Base-by-base conservation (phyloP, 192 early-diverging fungal genomes). In the Kappamyces sp. region DNA sequence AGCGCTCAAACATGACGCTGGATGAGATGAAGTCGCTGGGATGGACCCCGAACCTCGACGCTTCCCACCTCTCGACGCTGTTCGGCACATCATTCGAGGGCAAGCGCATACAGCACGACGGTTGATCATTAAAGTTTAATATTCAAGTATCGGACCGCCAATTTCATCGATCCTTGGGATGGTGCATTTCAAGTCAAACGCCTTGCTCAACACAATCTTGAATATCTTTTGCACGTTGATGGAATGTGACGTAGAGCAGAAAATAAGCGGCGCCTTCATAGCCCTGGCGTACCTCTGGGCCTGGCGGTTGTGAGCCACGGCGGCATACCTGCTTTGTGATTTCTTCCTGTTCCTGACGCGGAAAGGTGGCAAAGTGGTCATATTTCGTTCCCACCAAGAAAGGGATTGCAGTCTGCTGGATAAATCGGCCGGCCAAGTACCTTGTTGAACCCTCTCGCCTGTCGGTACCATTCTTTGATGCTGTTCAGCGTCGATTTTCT, bases 211-310 rank as follows among this genome's bases (percentile, higher is more conserved):
- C 1, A 95, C 88, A 58, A 97, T 93, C 76, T 97, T 97, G 76
- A 95, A 97, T 49, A 97, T 93, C 64, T 93, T 89, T 78, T 97
- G 90, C 35, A 97, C 89, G 58, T 97, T 97, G 63, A 97, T 97
- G 6, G 89, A 89, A 55, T 91, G 85, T 31, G 91, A 79, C 11
- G 91, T 93, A 39, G 91, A 93, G 60, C 92, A 95, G 69, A 95
- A 97, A 38, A 97, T 88, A 39, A 97, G 74, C 15, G 94, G 85
- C 3, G 94, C 91, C 45, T 84, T 84, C 94, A 97, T 97, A n/a
- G 91, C 94, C 11, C 84, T 79, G 0, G 94, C 86, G 72, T 87
- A 91, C 53, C 83, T 84, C 54, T 91, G 81, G 38, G 91, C 90
- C 83, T 86, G 40, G 32, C 41, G 14, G 34, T 14, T 54, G 14